A percentile compares a stretch with the other conserved stretches of the same genome.
phyloP scores from a whole-genome alignment of 2,329 filamentous ascomycete genomes.

The Mycogone perniciosa region DNA sequence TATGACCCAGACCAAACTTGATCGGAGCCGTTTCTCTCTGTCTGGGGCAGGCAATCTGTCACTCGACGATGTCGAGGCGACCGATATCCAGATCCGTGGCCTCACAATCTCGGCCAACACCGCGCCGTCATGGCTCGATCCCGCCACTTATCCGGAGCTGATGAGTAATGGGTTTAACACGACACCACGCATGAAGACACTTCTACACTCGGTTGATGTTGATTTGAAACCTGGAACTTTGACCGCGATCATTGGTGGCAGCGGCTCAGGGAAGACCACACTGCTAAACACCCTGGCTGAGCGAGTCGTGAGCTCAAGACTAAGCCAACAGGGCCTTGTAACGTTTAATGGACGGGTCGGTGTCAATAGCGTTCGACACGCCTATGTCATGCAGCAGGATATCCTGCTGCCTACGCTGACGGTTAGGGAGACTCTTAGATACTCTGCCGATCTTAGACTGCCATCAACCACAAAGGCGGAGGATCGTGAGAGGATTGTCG shows the following conservation, averaged over 20 bases:
- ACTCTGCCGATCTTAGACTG: constrained; percentile 65
- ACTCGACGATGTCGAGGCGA: constrained; percentile 48
- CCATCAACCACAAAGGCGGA: constrained; percentile 53
- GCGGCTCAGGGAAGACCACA: constrained; percentile 67
- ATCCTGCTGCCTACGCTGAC: constrained; percentile 67
- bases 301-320: constrained; percentile 51
- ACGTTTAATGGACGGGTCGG: constrained; percentile 56
- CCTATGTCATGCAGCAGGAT: constrained; percentile 74
- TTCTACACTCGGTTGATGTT: constrained; percentile 59
- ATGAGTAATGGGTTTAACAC: constrained; percentile 33
- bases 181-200: constrained; percentile 37
- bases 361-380: constrained; percentile 50
- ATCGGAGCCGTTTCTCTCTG: constrained; percentile 22
- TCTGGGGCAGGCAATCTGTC: constrained; percentile 33
- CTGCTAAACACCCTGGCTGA: constrained; percentile 66
- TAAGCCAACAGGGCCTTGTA: constrained; percentile 47
- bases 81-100: constrained; percentile 47
- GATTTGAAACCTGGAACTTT: constrained; percentile 59
- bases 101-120: constrained; percentile 53
- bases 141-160: constrained; percentile 39
- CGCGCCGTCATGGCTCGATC: constrained; percentile 47
- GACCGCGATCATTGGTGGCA: constrained; percentile 70
- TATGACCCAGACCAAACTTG: constrained; percentile 12
- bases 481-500: constrained; percentile 58
- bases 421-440: constrained; percentile 67